Evolutionary conservation across 257 asterid species (phyloP).

Genomic region (Schizonepeta tenuifolia): DNA sequence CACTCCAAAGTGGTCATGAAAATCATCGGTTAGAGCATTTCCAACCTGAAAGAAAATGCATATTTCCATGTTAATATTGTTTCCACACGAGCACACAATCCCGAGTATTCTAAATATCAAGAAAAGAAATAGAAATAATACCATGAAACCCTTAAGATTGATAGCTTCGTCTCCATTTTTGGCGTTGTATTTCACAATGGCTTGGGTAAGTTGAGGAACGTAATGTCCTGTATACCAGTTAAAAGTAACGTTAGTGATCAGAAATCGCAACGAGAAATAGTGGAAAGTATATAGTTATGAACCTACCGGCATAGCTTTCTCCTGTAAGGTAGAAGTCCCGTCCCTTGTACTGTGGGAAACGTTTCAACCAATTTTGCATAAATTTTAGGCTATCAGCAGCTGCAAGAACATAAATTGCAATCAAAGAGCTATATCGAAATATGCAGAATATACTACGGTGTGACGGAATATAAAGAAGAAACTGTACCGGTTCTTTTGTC

Average conservation of each 20-base stretch:
- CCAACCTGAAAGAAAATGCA: slow-evolving; percentile 65
- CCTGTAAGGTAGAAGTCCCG: slow-evolving; percentile 83
- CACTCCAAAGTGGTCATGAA: slow-evolving; percentile 78
- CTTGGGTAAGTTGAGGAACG: slow-evolving; percentile 95
- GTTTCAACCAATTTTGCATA: slow-evolving; percentile 77
- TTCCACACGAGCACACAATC: slow-evolving; percentile 12
- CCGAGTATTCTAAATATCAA: slow-evolving; percentile 14
- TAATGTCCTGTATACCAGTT: slow-evolving; percentile 71
- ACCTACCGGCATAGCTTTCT: slow-evolving; percentile 94
- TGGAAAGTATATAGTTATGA: slow-evolving; percentile 21
- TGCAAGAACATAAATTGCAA: slow-evolving; percentile 45
- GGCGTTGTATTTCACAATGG: slow-evolving; percentile 69
- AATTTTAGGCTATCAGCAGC: slow-evolving; percentile 81
- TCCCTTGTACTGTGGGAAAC: slow-evolving; percentile 88
- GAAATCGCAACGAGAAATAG: slow-evolving; percentile 10
- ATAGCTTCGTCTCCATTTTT: slow-evolving; percentile 52
- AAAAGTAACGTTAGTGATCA: not conserved
- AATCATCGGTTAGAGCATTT: slow-evolving; percentile 89
- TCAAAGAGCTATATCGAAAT: slow-evolving; percentile 27
- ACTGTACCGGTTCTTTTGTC: slow-evolving; percentile 83
- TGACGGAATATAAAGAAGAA: slow-evolving; percentile 9
- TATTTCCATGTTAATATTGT: slow-evolving; percentile 21
- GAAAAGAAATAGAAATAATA: slow-evolving; percentile 49
- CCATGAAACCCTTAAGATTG: slow-evolving; percentile 95
- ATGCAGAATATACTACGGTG: slow-evolving; percentile 14